These are phyloP conservation scores for Stachybotrys elegans DNA, from an alignment of 2,329 filamentous ascomycete genomes.

Conservation along the genomic window DNA sequence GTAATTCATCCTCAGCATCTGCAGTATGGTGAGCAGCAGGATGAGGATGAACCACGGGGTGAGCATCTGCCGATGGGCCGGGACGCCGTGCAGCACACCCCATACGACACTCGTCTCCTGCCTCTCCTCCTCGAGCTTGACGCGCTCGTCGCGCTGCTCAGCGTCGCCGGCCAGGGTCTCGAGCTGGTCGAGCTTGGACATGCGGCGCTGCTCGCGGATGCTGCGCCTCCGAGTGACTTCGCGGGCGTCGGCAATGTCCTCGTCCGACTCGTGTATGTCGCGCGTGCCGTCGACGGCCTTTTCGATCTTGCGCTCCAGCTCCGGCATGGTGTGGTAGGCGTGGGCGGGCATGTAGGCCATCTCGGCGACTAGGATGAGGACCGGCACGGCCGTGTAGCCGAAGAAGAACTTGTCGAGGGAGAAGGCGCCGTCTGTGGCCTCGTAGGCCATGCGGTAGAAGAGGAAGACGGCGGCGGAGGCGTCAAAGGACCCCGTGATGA, in stretches of 20 bases:
- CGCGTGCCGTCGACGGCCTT: constrained; percentile 27
- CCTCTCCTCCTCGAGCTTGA: constrained; percentile 51
- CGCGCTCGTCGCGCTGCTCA: constrained; percentile 50
- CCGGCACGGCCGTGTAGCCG: constrained; percentile 29
- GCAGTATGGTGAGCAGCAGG: constrained; percentile 55
- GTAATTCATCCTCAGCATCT: constrained; percentile 68
- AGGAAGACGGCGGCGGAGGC: constrained; percentile 74
- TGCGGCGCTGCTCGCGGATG: constrained; percentile 44
- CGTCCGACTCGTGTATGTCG: constrained; percentile 49
- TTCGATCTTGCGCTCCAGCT: constrained; percentile 35
- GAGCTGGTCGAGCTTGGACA: constrained; percentile 56
- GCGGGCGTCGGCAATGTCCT: constrained; percentile 41
- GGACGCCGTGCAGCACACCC: constrained; percentile 64
- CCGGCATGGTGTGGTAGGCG: constrained; percentile 32
- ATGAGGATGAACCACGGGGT: constrained; percentile 71
- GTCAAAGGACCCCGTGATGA: constrained; percentile 77
- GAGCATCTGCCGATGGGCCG: constrained; percentile 58
- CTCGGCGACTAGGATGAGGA: constrained; percentile 30
- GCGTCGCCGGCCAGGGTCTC: constrained; percentile 55
- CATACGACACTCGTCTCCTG: constrained; percentile 60
- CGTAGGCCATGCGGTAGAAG: constrained; percentile 65
- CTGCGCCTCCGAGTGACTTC: constrained; percentile 37
- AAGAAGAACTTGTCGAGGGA: constrained; percentile 35
- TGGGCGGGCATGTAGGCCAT: constrained; percentile 32
- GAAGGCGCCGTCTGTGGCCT: constrained; percentile 40